Evolutionary conservation across 305 asterid species (phyloP).

Genomic region (Solanum hybrid): DNA sequence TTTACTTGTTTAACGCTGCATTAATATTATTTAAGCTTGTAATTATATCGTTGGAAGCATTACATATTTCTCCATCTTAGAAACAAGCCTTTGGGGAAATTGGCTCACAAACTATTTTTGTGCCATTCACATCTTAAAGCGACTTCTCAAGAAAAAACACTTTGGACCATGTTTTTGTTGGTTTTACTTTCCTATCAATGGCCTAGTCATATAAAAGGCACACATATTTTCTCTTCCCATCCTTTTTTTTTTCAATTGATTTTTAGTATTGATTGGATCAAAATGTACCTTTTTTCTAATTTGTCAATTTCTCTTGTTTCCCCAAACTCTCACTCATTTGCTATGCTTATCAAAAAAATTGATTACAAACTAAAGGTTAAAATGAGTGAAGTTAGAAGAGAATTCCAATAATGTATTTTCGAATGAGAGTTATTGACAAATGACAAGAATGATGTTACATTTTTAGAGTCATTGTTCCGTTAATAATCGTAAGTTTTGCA

Average conservation of each 20-base stretch:
- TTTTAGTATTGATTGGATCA: not conserved
- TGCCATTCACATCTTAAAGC: not conserved
- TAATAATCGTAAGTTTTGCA: not conserved
- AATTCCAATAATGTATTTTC: not conserved
- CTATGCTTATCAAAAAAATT: not conserved
- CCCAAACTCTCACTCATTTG: not conserved
- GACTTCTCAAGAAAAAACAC: not conserved
- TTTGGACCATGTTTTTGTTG: not conserved
- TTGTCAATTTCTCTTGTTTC: not conserved
- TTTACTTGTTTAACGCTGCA: not conserved
- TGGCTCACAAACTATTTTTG: not conserved
- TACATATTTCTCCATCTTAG: not conserved
- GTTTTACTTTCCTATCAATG: not conserved
- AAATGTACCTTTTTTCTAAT: not conserved
- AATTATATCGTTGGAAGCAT: not conserved
- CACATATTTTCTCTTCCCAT: not conserved
- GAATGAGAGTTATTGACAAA: not conserved
- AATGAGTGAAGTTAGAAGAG: not conserved
- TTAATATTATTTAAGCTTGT: not conserved
- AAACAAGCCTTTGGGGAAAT: not conserved
- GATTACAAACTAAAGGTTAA: not conserved
- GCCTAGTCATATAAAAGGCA: not conserved
- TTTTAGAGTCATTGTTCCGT: not conserved
- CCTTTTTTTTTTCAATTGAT: not conserved
- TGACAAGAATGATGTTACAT: not conserved